phyloP scores from a whole-genome alignment of 768 basidiomycete genomes.

The Chiua virens region DNA sequence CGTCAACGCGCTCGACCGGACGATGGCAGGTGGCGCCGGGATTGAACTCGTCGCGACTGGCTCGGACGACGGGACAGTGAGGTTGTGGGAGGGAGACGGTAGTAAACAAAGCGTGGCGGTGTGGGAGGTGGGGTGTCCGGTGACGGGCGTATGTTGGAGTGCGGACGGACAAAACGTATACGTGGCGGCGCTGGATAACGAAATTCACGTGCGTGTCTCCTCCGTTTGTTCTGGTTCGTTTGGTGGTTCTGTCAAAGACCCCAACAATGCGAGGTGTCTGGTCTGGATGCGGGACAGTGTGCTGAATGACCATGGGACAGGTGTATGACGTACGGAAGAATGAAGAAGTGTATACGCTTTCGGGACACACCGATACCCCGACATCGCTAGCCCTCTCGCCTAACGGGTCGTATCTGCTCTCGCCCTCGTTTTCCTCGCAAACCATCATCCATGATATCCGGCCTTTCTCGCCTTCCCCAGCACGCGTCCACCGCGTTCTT shows the following conservation, averaged over 20 bases:
- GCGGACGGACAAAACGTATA: slow-evolving; percentile 88
- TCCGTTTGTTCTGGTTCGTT: too few relatives aligned
- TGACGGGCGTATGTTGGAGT: slow-evolving; percentile 91
- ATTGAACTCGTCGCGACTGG: slow-evolving; percentile 84
- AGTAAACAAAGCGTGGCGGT: slow-evolving; percentile 72
- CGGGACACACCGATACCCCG: slow-evolving; percentile 90
- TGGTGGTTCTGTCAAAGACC: not conserved
- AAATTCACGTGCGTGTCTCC: slow-evolving; percentile 75
- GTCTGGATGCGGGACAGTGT: too few relatives aligned
- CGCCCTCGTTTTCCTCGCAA: slow-evolving; percentile 88
- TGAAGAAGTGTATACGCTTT: slow-evolving; percentile 74
- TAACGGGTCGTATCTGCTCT: slow-evolving; percentile 81
- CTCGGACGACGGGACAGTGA: slow-evolving; percentile 89
- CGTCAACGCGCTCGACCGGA: slow-evolving; percentile 86
- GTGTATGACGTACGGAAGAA: slow-evolving; percentile 89
- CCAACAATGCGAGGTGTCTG: too few relatives aligned
- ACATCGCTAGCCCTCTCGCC: slow-evolving; percentile 93
- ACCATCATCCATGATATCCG: slow-evolving; percentile 90
- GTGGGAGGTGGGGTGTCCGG: slow-evolving; percentile 85
- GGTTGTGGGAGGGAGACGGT: slow-evolving; percentile 87
- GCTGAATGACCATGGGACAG: slow-evolving; percentile 36
- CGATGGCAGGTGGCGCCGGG: slow-evolving; percentile 80
- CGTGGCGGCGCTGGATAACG: slow-evolving; percentile 93
- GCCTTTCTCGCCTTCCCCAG: slow-evolving; percentile 87
- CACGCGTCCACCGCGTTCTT: slow-evolving; percentile 74